Evolutionary conservation across 305 asterid species (phyloP).

Genomic region (Fraxinus albicans): DNA sequence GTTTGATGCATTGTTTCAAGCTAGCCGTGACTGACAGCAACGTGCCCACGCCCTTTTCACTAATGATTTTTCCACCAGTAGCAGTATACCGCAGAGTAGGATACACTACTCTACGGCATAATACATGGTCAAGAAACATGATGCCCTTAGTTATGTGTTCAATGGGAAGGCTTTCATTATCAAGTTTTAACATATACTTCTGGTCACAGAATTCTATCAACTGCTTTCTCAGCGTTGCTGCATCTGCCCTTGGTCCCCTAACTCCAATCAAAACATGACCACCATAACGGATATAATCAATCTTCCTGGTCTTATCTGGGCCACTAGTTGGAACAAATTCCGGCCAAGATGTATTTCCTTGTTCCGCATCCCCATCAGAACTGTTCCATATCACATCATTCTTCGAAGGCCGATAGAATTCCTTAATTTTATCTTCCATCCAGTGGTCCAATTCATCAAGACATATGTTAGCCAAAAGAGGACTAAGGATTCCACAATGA

Average conservation of each 20-base stretch:
- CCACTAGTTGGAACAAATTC: constrained; percentile 96
- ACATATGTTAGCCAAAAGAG: constrained; percentile 79
- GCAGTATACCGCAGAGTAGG: constrained; percentile 94
- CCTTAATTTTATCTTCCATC: constrained; percentile 88
- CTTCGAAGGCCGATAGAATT: constrained; percentile 74
- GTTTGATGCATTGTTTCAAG: constrained; percentile 86
- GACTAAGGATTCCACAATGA: constrained; percentile 92
- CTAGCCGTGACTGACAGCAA: constrained; percentile 88
- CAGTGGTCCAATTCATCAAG: constrained; percentile 89
- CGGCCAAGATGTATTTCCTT: constrained; percentile 97
- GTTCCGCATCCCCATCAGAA: constrained; percentile 76
- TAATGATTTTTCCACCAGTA: constrained; percentile 92
- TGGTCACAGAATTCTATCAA: constrained; percentile 83
- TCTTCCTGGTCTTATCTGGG: constrained; percentile 92
- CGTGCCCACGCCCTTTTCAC: constrained; percentile 96
- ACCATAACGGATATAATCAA: constrained; percentile 84
- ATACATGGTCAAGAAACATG: constrained; percentile 93
- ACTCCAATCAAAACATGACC: constrained; percentile 93
- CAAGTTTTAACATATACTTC: constrained; percentile 84
- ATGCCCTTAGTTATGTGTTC: constrained; percentile 97
- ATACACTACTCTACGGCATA: constrained; percentile 90
- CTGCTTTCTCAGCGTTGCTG: constrained; percentile 81
- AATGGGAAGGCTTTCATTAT: constrained; percentile 81
- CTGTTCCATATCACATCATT: constrained; percentile 92
- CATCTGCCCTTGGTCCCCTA: constrained; percentile 95